A percentile compares a stretch with the other conserved stretches of the same genome.
These are phyloP conservation scores for Beauveria sp. DNA, from an alignment of 2,329 filamentous ascomycete genomes.

Conservation along the genomic window DNA sequence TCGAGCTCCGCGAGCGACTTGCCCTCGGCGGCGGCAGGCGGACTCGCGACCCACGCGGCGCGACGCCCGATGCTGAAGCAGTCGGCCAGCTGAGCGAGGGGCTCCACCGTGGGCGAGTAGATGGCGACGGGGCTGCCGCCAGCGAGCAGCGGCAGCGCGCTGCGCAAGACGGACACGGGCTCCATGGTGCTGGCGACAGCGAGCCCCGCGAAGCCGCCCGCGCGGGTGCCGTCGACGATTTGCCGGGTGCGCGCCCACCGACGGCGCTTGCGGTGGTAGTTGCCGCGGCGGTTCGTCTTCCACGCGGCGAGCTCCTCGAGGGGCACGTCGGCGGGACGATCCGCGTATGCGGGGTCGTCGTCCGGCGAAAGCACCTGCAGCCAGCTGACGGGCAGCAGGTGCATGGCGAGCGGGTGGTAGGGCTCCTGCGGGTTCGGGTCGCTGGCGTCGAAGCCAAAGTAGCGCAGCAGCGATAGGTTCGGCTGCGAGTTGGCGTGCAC, in stretches of 20 bases:
- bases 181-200: constrained; percentile 80
- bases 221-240: constrained; percentile 66
- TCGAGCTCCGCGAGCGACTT: constrained; percentile 43
- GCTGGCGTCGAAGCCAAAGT: constrained; percentile 76
- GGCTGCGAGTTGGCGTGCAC: constrained; percentile 78
- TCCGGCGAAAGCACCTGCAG: constrained; percentile 77
- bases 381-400: constrained; percentile 83
- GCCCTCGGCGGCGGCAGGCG: constrained; percentile 36
- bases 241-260: constrained; percentile 67
- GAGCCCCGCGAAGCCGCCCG: constrained; percentile 75
- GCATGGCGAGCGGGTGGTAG: constrained; percentile 71
- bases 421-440: constrained; percentile 50
- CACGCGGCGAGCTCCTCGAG: constrained; percentile 56
- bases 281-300: constrained; percentile 77
- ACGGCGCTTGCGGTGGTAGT: constrained; percentile 82
- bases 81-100: constrained; percentile 70
- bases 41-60: constrained; percentile 60
- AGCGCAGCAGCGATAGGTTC: constrained; percentile 79
- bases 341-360: constrained; percentile 64
- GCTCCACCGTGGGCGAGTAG: constrained; percentile 75
- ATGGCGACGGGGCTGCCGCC: constrained; percentile 81
- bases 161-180: constrained; percentile 63
- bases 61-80: constrained; percentile 75
- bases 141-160: constrained; percentile 69
- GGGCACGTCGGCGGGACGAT: constrained; percentile 52